phyloP scores from a whole-genome alignment of 192 early-diverging fungal genomes.

The Chytriomyces sp. region DNA sequence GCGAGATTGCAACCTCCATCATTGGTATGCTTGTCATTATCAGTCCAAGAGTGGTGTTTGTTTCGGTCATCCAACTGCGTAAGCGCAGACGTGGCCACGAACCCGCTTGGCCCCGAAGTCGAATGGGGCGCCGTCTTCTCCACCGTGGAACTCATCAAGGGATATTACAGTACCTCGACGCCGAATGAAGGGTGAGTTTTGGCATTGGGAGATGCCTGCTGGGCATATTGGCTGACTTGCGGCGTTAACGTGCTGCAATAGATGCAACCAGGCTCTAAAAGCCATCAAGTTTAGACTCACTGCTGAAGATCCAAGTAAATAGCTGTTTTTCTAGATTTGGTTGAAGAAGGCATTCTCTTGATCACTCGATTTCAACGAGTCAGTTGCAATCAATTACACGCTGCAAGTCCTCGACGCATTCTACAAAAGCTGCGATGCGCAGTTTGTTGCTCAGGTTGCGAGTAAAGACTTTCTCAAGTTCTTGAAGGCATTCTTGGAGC shows the following conservation, averaged over 20 bases:
- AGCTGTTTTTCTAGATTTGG: not conserved
- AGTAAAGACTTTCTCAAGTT: slow-evolving; percentile 5
- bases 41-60: not conserved
- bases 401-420: slow-evolving; percentile 23
- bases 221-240: not conserved
- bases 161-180: slow-evolving; percentile 7
- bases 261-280: slow-evolving; percentile 16
- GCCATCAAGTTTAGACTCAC: slow-evolving; percentile 13
- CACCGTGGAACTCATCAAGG: slow-evolving; percentile 21
- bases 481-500: slow-evolving; percentile 4
- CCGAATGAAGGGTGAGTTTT: slow-evolving; percentile 16
- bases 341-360: too few relatives aligned
- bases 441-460: slow-evolving; percentile 1
- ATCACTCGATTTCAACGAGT: too few relatives aligned
- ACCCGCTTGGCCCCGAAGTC: slow-evolving; percentile 13
- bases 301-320: not conserved
- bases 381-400: slow-evolving; percentile 28
- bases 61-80: too few relatives aligned
- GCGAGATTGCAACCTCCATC: slow-evolving; percentile 23
- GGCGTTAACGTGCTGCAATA: not conserved
- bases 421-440: slow-evolving; percentile 20
- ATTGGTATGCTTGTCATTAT: not conserved
- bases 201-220: not conserved
- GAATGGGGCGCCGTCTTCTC: slow-evolving; percentile 23
- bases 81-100: slow-evolving; percentile 9